Conservation (phyloP, 2,329 filamentous ascomycete genomes). For the Daldinia eschscholtzii region DNA sequence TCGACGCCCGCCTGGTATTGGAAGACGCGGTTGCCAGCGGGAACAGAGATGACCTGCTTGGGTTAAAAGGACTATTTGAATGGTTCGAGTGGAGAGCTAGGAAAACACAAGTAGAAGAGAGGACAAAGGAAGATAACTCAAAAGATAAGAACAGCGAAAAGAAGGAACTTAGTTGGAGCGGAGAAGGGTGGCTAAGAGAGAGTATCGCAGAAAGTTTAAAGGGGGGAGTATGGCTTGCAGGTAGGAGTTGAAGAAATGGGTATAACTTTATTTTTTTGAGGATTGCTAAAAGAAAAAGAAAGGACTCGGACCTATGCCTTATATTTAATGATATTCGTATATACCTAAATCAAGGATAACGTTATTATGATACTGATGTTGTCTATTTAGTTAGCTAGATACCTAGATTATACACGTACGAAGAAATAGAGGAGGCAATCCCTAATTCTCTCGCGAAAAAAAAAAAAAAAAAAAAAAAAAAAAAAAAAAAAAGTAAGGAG, state of each 20-base stretch:
- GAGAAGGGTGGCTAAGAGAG: slow-evolving; percentile 68
- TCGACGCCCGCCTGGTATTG: slow-evolving; percentile 80
- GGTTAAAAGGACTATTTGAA: slow-evolving; percentile 66
- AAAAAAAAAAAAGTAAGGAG: no score
- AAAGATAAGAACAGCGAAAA: slow-evolving; percentile 31
- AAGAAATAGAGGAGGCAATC: neutral
- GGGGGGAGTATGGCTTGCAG: slow-evolving; percentile 66
- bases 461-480: neutral
- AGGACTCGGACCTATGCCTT: neutral
- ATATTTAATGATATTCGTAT: slow-evolving; percentile 1
- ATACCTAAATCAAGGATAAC: neutral
- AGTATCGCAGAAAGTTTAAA: slow-evolving; percentile 68
- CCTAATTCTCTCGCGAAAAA: neutral
- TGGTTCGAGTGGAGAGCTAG: slow-evolving; percentile 64
- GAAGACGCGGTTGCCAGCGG: slow-evolving; percentile 59
- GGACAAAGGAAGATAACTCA: slow-evolving; percentile 40
- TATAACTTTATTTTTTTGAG: slow-evolving; percentile 12
- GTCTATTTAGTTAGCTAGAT: neutral
- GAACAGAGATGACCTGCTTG: slow-evolving; percentile 57
- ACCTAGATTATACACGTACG: neutral
- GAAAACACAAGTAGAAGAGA: slow-evolving; percentile 46
- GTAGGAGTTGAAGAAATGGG: slow-evolving; percentile 44
- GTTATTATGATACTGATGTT: neutral
- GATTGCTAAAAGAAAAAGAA: neutral
- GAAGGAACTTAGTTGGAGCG: slow-evolving; percentile 47